These are phyloP conservation scores for Planoprotostelium fungivorum DNA, from an alignment of 78 protist genomes.

Conservation along the genomic window DNA sequence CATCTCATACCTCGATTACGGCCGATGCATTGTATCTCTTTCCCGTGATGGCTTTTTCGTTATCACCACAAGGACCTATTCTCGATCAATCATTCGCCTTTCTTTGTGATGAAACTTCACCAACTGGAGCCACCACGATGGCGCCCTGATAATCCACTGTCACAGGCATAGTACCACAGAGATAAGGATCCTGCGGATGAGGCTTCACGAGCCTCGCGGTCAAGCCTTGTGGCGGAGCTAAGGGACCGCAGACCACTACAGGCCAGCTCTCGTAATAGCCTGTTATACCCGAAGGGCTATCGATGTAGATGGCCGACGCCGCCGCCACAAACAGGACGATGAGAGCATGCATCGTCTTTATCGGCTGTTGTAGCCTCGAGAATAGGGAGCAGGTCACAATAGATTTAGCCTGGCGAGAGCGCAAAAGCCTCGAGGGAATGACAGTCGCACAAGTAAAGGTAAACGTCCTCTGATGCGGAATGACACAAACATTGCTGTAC, in stretches of 20 bases:
- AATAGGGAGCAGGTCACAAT: no score
- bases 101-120: background rate
- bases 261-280: background rate
- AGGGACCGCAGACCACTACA: background rate
- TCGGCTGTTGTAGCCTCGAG: no score
- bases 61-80: background rate
- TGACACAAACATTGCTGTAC: no score
- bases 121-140: background rate
- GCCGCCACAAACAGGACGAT: no score
- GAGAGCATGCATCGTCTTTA: no score
- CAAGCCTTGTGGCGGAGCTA: background rate
- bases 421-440: no score
- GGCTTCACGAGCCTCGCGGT: background rate
- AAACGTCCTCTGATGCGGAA: no score
- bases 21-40: background rate
- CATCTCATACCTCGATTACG: background rate
- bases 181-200: background rate
- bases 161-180: background rate
- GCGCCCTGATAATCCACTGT: background rate
- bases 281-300: background rate
- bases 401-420: no score
- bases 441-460: no score
- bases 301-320: background rate
- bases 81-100: background rate
- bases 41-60: background rate